Conservation (phyloP, 345 rosid species). For the Jatropha curcas region DNA sequence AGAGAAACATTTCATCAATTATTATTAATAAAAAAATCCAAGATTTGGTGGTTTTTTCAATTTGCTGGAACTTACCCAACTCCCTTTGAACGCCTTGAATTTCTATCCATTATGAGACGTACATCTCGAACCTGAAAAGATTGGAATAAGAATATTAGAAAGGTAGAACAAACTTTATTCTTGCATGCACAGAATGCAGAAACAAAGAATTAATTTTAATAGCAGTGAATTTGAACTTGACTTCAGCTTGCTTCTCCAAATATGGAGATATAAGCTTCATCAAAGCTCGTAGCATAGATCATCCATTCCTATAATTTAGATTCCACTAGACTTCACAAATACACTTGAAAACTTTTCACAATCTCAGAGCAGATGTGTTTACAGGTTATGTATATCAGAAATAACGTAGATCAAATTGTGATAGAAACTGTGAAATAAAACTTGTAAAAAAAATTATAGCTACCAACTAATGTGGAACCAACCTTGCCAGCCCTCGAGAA, state of each 20-base stretch:
- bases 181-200: neutral
- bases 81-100: constrained; percentile 93
- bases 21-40: neutral
- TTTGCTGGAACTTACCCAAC: constrained; percentile 58
- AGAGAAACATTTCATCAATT: neutral
- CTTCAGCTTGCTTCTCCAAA: neutral
- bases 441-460: neutral
- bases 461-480: constrained; percentile 17
- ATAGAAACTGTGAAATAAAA: neutral
- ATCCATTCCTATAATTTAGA: neutral
- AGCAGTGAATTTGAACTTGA: neutral
- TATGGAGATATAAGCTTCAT: constrained; percentile 1
- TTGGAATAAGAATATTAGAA: constrained; percentile 15
- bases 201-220: neutral
- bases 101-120: constrained; percentile 96
- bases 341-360: neutral
- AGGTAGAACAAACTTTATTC: neutral
- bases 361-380: neutral
- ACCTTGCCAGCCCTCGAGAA: constrained; percentile 99
- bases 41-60: neutral
- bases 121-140: constrained; percentile 92
- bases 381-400: neutral
- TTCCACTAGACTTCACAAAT: neutral
- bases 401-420: neutral
- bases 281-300: neutral